Evolutionary conservation across 179 eudicot species (phyloP), one percentile per base, ranked within the genome.

Genomic region (Dionaea muscipula): DNA sequence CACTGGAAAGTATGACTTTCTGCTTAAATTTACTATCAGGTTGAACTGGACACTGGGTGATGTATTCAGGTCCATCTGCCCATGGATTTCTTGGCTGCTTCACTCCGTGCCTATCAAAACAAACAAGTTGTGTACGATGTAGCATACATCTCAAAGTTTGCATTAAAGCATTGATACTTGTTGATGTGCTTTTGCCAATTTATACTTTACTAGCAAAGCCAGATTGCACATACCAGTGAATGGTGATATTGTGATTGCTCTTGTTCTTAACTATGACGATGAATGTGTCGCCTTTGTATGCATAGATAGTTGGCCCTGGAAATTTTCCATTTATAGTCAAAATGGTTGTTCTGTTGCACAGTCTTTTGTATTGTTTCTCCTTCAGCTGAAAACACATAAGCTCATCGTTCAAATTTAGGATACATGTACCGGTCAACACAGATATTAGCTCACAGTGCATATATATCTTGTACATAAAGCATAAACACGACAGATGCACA

Each of bases 41-140:
- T 63, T 61, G 43, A 33, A 80, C 72, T 0, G 86, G 86, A 45
- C 86, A 76, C 35, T 80, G 85, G 7, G 85, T 80, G 38, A 80
- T 70, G 46, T 77, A 74, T n/a, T 54, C 85, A 0, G 85, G 85
- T 14, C 85, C 85, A 28, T 76, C 85, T 7, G 81, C 59, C 85
- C 85, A 80, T 20, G 85, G 85, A 56, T 76, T 61, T 33, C 77
- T 63, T 0, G 73, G 79, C 26, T 73, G 81, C 36, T 61, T 76
- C 17, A 74, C 81, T 52, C 85, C 85, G 53, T 80, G 85, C 85
- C 84, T 79, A 21, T 26, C 47, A 51, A 47, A 37, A 15, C 13
- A 37, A 38, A 8, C 17, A 22, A 47, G 3, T 3, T 8, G 3
- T 28, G 3, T 28, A 28, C 8, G 35, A 3, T 28, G 35, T 8